Percentiles rank a stretch among this genome's conserved stretches.
phyloP scores from a whole-genome alignment of 495 filamentous ascomycete species.

The Penicillium herquei region DNA sequence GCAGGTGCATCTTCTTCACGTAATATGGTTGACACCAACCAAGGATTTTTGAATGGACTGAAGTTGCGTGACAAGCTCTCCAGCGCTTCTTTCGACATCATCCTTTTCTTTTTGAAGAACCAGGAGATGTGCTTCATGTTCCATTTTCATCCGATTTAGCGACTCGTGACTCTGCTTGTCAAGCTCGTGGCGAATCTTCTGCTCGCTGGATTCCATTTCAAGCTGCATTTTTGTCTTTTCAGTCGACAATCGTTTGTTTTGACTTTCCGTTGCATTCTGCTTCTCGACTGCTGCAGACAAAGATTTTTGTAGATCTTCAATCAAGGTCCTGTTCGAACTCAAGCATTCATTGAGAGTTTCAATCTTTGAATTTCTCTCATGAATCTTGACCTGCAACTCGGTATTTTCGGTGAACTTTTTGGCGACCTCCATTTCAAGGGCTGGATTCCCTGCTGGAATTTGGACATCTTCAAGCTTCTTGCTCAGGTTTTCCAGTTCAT shows the following conservation, averaged over 20 bases:
- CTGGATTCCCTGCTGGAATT: slow-evolving; percentile 11
- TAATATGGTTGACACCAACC: slow-evolving; percentile 17
- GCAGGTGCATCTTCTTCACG: background rate
- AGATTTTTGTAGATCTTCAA: slow-evolving; percentile 14
- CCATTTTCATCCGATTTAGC: background rate
- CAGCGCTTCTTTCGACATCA: slow-evolving; percentile 14
- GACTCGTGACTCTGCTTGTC: background rate
- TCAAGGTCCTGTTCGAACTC: slow-evolving; percentile 15
- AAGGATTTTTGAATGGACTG: slow-evolving; percentile 18
- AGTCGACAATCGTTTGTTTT: slow-evolving; percentile 10
- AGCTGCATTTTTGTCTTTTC: slow-evolving; percentile 21
- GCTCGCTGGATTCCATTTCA: slow-evolving; percentile 18
- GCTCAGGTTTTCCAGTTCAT: slow-evolving; percentile 21
- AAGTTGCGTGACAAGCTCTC: slow-evolving; percentile 18
- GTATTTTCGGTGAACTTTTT: slow-evolving; percentile 22
- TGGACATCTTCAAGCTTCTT: slow-evolving; percentile 23
- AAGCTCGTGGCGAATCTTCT: slow-evolving; percentile 25
- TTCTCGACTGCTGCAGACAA: slow-evolving; percentile 16
- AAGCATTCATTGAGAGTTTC: slow-evolving; percentile 15
- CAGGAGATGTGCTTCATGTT: background rate
- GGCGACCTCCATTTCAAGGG: slow-evolving; percentile 10
- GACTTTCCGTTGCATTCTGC: slow-evolving; percentile 11
- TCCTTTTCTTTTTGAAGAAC: slow-evolving; percentile 23
- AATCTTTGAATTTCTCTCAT: slow-evolving; percentile 16
- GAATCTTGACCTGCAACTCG: slow-evolving; percentile 24